Conservation (phyloP, 495 filamentous ascomycete genomes). For the Tuber aestivum region DNA sequence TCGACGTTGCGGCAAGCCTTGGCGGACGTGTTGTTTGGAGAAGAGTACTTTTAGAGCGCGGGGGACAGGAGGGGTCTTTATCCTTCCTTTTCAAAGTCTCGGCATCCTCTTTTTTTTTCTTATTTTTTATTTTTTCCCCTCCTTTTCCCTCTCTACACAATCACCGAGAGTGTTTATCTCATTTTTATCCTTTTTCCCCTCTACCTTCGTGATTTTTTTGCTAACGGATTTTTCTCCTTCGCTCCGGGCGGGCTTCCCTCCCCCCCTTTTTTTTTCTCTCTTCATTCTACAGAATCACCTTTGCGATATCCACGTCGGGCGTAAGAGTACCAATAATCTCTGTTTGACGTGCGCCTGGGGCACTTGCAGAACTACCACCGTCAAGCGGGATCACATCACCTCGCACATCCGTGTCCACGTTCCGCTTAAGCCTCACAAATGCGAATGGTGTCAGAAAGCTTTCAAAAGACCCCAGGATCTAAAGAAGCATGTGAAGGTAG, state of each 20-base stretch:
- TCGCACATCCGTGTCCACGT: constrained; percentile 99
- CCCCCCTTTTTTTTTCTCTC: constrained; percentile 33
- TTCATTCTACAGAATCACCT: constrained; percentile 80
- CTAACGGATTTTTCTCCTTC: background rate
- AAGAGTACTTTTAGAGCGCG: constrained; percentile 2
- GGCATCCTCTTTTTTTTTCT: constrained; percentile 35
- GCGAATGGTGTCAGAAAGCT: constrained; percentile 95
- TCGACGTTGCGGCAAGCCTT: constrained; percentile 18
- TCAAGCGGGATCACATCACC: constrained; percentile 99
- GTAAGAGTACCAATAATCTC: constrained; percentile 98
- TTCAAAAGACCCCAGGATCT: constrained; percentile 99
- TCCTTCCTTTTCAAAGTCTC: constrained; percentile 36
- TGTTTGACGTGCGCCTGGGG: constrained; percentile 98
- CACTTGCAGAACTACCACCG: constrained; percentile 87
- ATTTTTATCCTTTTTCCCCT: background rate
- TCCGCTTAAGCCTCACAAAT: constrained; percentile 96
- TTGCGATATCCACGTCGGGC: constrained; percentile 95
- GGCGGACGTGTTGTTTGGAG: constrained; percentile 33
- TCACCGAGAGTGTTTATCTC: constrained; percentile 13
- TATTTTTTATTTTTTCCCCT: constrained; percentile 14
- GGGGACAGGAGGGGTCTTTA: constrained; percentile 20
- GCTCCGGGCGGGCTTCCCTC: constrained; percentile 22
- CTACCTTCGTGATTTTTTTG: background rate
- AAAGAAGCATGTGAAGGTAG: constrained; percentile 94
- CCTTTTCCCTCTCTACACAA: constrained; percentile 5